These are phyloP conservation scores for Wickerhamiella brachini DNA, from an alignment of 805 yeast genomes.

Conservation along the genomic window DNA sequence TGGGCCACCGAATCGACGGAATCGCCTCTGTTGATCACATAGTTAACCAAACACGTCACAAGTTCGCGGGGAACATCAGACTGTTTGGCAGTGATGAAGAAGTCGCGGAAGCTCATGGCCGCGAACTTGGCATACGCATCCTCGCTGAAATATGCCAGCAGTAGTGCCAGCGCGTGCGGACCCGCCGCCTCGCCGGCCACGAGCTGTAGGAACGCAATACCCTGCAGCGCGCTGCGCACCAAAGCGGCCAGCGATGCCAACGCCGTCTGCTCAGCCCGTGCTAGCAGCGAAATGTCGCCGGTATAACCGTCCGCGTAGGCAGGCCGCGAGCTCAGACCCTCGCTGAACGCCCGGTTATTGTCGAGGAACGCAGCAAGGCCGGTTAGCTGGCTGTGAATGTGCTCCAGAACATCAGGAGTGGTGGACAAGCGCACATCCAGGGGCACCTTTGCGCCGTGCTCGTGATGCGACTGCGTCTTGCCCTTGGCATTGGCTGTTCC, in stretches of 20 bases:
- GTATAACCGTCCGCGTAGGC: constrained; percentile 1
- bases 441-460: constrained; percentile 20
- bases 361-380: constrained; percentile 27
- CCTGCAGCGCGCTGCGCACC: constrained; percentile 71
- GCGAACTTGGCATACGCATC: constrained; percentile 59
- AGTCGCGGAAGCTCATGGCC: constrained; percentile 54
- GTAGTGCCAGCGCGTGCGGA: constrained; percentile 40
- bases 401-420: constrained; percentile 18
- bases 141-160: constrained; percentile 52
- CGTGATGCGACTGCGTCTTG: background rate
- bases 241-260: constrained; percentile 64
- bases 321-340: constrained; percentile 26
- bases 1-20: constrained; percentile 83
- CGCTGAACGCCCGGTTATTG: constrained; percentile 32
- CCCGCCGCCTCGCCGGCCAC: constrained; percentile 50
- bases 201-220: constrained; percentile 73
- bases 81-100: constrained; percentile 46
- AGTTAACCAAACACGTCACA: constrained; percentile 76
- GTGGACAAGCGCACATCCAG: background rate
- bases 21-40: constrained; percentile 80
- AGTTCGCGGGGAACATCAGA: constrained; percentile 64
- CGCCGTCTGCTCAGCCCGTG: constrained; percentile 83
- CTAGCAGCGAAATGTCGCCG: constrained; percentile 19
- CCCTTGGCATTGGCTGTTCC: constrained; percentile 11
- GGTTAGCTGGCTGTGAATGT: constrained; percentile 20